Evolutionary conservation across 2,329 filamentous ascomycete species (phyloP).

Genomic region (Claviceps spartinae): DNA sequence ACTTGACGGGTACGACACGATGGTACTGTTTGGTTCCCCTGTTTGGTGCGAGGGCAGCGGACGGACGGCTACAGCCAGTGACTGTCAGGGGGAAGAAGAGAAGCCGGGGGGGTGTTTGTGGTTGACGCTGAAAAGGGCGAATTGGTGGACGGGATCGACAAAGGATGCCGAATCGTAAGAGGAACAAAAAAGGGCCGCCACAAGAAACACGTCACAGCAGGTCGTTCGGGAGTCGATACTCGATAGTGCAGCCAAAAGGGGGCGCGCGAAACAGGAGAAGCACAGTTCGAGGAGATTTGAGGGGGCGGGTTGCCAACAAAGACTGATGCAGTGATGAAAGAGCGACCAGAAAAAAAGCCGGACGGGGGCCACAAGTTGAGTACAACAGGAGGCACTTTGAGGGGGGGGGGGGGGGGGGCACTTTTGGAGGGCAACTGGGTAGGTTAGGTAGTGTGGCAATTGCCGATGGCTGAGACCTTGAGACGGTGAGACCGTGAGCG

Average conservation of each 20-base stretch:
- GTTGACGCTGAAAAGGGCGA: background rate
- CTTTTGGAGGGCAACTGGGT: no score
- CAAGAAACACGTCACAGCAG: background rate
- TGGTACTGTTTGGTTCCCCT: background rate
- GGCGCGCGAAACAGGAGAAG: background rate
- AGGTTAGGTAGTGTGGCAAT: no score
- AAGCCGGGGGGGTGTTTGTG: background rate
- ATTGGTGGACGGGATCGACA: background rate
- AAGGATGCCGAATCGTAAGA: background rate
- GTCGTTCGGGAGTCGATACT: background rate
- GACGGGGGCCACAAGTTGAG: no score
- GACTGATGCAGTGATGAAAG: no score
- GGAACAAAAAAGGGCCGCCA: background rate
- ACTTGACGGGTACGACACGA: background rate
- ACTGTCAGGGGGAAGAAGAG: background rate
- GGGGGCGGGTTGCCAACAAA: background rate
- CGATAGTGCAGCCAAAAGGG: background rate
- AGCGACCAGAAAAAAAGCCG: no score
- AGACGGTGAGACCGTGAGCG: no score
- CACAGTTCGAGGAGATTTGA: background rate
- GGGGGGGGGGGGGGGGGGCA: no score
- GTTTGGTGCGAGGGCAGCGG: conserved; percentile 1
- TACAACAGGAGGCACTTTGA: no score
- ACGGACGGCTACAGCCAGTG: conserved; percentile 3
- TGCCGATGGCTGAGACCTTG: no score